A percentile compares a stretch with the other conserved stretches of the same genome.
These are phyloP conservation scores for Ascochyta clinopodiicola DNA, from an alignment of 2,329 filamentous ascomycete genomes.

Conservation along the genomic window DNA sequence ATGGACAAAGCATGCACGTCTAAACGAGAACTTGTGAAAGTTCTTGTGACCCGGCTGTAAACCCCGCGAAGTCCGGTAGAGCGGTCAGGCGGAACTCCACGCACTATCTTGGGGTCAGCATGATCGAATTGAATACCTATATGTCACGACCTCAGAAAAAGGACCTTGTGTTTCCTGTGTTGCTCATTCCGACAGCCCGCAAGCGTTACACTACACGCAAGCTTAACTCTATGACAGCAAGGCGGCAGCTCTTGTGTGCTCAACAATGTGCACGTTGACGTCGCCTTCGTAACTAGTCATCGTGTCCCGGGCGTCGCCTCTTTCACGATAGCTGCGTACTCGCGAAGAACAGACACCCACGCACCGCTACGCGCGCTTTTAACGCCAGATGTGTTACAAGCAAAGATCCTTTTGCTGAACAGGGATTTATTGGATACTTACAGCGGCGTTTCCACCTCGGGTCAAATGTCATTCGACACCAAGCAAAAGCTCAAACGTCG, in stretches of 20 bases:
- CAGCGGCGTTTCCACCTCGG: not conserved
- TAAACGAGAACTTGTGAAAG: not conserved
- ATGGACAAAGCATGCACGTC: not conserved
- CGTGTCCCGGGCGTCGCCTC: not conserved
- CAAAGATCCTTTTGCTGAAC: not conserved
- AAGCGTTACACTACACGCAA: constrained; percentile 5
- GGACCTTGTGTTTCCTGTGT: not conserved
- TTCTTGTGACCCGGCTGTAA: not conserved
- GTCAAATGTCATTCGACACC: constrained; percentile 8
- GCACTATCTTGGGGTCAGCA: not conserved
- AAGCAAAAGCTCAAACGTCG: constrained; percentile 15
- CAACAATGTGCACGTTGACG: constrained; percentile 8
- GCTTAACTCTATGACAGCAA: constrained; percentile 1
- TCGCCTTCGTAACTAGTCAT: not conserved
- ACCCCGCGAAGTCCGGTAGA: not conserved
- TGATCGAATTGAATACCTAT: not conserved
- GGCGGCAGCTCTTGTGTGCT: constrained; percentile 4
- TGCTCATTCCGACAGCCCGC: constrained; percentile 5
- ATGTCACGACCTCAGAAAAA: not conserved
- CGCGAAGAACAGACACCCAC: constrained; percentile 6
- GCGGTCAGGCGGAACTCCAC: not conserved
- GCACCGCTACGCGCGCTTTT: not conserved
- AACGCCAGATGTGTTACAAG: constrained; percentile 1
- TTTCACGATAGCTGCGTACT: not conserved
- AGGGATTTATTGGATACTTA: constrained; percentile 4